Conservation (phyloP, 2,329 filamentous ascomycete genomes). For the Fusarium mangiferae region DNA sequence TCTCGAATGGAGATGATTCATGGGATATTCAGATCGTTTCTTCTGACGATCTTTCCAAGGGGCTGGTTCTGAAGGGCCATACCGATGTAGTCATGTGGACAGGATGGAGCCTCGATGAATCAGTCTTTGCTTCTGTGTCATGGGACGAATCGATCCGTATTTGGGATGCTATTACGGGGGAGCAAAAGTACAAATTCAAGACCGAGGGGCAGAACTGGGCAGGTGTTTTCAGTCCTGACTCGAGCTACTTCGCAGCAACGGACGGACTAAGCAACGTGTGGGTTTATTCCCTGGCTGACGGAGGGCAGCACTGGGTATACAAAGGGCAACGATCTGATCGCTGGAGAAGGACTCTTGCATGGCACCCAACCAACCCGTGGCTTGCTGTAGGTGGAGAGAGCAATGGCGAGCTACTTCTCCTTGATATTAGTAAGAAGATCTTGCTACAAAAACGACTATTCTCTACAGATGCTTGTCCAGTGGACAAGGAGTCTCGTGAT, state of each 20-base stretch:
- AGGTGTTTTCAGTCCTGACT: constrained; percentile 15
- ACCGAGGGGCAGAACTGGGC: constrained; percentile 17
- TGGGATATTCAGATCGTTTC: constrained; percentile 16
- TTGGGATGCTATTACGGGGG: constrained; percentile 7
- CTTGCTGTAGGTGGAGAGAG: constrained; percentile 14
- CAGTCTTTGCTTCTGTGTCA: constrained; percentile 17
- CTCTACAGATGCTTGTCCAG: constrained; percentile 1
- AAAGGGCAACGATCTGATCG: neutral
- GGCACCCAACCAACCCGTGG: constrained; percentile 16
- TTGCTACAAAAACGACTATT: constrained; percentile 1
- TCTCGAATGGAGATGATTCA: neutral
- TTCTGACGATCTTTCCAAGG: neutral
- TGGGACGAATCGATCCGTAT: constrained; percentile 19
- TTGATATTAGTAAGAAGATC: neutral
- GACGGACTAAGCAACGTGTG: constrained; percentile 11
- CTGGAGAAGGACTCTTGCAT: constrained; percentile 14
- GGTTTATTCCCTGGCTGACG: neutral
- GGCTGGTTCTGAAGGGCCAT: neutral
- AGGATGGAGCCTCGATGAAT: constrained; percentile 24
- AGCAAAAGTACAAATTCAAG: constrained; percentile 3
- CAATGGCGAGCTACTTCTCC: constrained; percentile 6
- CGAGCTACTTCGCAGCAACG: neutral
- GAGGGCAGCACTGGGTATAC: neutral
- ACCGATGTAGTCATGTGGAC: constrained; percentile 18
- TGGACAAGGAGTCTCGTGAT: neutral